A percentile compares a stretch with the other conserved stretches of the same genome.
phyloP scores from a whole-genome alignment of 495 filamentous ascomycete species.

The Clohesyomyces aquaticus region DNA sequence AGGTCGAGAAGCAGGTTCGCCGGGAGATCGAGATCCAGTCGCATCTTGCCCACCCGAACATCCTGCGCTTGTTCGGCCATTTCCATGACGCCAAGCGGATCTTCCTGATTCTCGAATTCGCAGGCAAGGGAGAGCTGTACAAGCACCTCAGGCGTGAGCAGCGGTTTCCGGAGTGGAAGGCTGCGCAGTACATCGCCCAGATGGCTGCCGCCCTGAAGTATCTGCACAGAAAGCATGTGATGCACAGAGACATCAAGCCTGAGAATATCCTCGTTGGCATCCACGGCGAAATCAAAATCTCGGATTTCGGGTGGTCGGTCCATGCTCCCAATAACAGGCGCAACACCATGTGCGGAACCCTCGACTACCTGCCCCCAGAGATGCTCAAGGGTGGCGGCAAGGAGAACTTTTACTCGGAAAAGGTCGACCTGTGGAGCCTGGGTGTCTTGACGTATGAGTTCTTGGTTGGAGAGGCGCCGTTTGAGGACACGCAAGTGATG shows the following conservation, averaged over 20 bases:
- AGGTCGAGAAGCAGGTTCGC: slow-evolving; percentile 95
- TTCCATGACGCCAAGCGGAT: slow-evolving; percentile 97
- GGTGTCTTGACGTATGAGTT: slow-evolving; percentile 98
- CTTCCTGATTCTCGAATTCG: slow-evolving; percentile 95
- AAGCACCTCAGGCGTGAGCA: slow-evolving; percentile 90
- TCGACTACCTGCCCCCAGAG: slow-evolving; percentile 97
- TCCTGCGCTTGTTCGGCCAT: slow-evolving; percentile 89
- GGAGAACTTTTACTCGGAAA: slow-evolving; percentile 89
- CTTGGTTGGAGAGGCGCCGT: slow-evolving; percentile 91
- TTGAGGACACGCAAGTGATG: slow-evolving; percentile 94
- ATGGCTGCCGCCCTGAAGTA: slow-evolving; percentile 94
- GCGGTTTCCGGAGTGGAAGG: slow-evolving; percentile 93
- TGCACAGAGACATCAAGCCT: slow-evolving; percentile 98
- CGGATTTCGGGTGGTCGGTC: slow-evolving; percentile 98
- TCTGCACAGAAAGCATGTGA: slow-evolving; percentile 96
- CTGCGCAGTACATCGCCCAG: slow-evolving; percentile 96
- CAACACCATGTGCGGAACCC: slow-evolving; percentile 94
- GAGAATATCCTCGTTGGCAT: slow-evolving; percentile 98
- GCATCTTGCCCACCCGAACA: slow-evolving; percentile 94
- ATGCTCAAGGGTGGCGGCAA: slow-evolving; percentile 83
- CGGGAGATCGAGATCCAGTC: slow-evolving; percentile 98
- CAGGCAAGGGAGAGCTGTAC: slow-evolving; percentile 93
- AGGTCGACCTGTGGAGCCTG: slow-evolving; percentile 94
- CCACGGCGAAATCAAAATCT: slow-evolving; percentile 98
- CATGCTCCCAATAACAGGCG: slow-evolving; percentile 94